These are phyloP conservation scores for Colletotrichum zoysiae DNA, from an alignment of 2,329 filamentous ascomycete species.

Conservation along the genomic window DNA sequence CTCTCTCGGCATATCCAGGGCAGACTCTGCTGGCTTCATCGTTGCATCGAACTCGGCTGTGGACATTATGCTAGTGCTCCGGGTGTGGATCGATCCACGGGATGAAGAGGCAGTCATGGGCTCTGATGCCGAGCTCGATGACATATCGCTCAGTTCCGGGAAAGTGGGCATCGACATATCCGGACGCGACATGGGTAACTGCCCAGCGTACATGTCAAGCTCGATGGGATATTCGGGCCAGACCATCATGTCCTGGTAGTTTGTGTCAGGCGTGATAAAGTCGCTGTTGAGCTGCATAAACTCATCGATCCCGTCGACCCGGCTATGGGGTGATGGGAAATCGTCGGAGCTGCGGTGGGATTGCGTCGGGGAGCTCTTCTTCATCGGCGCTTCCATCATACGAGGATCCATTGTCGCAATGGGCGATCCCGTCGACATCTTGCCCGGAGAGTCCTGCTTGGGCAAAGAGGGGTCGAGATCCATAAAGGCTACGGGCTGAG, in stretches of 20 bases:
- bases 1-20: constrained; percentile 46
- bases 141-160: constrained; percentile 56
- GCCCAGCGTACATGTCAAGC: constrained; percentile 55
- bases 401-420: constrained; percentile 50
- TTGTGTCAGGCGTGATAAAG: constrained; percentile 52
- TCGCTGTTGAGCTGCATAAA: constrained; percentile 55
- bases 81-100: constrained; percentile 59
- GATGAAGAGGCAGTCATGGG: constrained; percentile 57
- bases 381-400: constrained; percentile 47
- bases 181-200: constrained; percentile 49
- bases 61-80: constrained; percentile 62
- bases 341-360: constrained; percentile 51
- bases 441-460: constrained; percentile 46
- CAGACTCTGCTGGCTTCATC: constrained; percentile 50
- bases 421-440: constrained; percentile 48
- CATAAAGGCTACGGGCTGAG: constrained; percentile 53
- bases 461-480: constrained; percentile 50
- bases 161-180: constrained; percentile 55
- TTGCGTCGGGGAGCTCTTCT: constrained; percentile 50
- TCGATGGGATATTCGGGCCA: constrained; percentile 61
- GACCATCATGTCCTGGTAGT: constrained; percentile 58
- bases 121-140: constrained; percentile 54
- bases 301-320: constrained; percentile 56
- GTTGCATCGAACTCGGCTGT: constrained; percentile 52
- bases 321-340: constrained; percentile 54